These are phyloP conservation scores for Ganoderma meredithae DNA, from an alignment of 1,284 basidiomycete genomes.

Conservation along the genomic window DNA sequence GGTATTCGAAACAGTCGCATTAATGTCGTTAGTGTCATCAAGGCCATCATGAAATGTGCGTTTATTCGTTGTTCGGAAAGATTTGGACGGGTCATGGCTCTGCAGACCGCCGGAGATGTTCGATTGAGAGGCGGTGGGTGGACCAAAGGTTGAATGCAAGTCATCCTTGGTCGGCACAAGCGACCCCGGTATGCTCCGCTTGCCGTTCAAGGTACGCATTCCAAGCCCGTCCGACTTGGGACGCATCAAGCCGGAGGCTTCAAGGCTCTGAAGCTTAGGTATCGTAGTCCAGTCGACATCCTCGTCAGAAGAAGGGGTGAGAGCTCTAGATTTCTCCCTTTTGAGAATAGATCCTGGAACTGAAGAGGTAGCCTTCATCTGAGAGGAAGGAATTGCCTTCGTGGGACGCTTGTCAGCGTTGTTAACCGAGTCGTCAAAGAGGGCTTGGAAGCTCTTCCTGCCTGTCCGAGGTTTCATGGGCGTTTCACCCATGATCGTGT, in stretches of 20 bases:
- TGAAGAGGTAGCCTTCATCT: slow-evolving; percentile 29
- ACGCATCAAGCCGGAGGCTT: slow-evolving; percentile 27
- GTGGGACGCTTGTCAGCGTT: slow-evolving; percentile 27
- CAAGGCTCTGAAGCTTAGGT: slow-evolving; percentile 32
- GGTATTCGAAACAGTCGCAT: slow-evolving; percentile 19
- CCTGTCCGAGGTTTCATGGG: slow-evolving; percentile 67
- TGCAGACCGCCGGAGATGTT: slow-evolving; percentile 14
- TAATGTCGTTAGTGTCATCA: slow-evolving; percentile 26
- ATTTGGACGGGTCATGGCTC: slow-evolving; percentile 10
- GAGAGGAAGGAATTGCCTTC: slow-evolving; percentile 29
- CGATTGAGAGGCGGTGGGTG: slow-evolving; percentile 22
- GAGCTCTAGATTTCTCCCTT: slow-evolving; percentile 36
- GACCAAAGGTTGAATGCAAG: slow-evolving; percentile 35
- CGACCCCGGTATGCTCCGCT: slow-evolving; percentile 34
- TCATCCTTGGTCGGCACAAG: slow-evolving; percentile 42
- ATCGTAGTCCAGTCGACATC: slow-evolving; percentile 36
- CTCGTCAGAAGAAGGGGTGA: slow-evolving; percentile 41
- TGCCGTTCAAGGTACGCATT: slow-evolving; percentile 27
- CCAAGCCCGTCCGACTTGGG: slow-evolving; percentile 23
- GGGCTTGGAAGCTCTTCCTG: slow-evolving; percentile 64
- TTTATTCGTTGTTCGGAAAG: slow-evolving; percentile 32
- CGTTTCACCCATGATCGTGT: slow-evolving; percentile 69
- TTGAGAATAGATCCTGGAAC: slow-evolving; percentile 25
- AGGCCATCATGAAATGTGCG: slow-evolving; percentile 34
- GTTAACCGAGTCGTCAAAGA: slow-evolving; percentile 65